Percentiles rank a stretch among this genome's conserved stretches.
These are phyloP conservation scores for Lipomyces starkeyi DNA, from an alignment of 805 yeast species.

Conservation along the genomic window DNA sequence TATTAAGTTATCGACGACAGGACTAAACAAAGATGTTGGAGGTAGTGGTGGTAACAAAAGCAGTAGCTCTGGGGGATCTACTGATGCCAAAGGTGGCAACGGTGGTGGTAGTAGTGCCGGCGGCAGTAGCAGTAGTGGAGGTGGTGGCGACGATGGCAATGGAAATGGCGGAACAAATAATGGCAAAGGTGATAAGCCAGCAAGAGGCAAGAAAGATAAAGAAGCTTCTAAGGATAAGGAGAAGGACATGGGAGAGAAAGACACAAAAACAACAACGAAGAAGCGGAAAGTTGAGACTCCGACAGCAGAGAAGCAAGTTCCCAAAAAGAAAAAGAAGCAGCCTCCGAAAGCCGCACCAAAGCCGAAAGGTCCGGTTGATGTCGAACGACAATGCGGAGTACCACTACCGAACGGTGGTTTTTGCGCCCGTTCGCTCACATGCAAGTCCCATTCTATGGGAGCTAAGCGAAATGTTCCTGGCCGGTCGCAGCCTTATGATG, in stretches of 20 bases:
- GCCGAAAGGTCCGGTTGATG: conserved; percentile 70
- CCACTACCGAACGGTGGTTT: conserved; percentile 91
- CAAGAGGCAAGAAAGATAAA: conserved; percentile 19
- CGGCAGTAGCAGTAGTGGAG: conserved; percentile 19
- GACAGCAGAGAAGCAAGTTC: conserved; percentile 30
- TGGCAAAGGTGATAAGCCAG: conserved; percentile 14
- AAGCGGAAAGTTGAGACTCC: conserved; percentile 32
- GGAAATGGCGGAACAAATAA: conserved; percentile 11
- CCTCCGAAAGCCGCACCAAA: conserved; percentile 43
- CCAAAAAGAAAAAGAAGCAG: conserved; percentile 36
- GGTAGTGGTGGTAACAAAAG: conserved; percentile 7
- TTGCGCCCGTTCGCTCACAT: conserved; percentile 94
- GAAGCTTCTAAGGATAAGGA: conserved; percentile 12
- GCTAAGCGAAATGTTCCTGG: conserved; percentile 96
- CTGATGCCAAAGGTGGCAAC: neutral
- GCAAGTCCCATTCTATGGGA: conserved; percentile 98
- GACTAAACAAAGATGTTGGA: conserved; percentile 6
- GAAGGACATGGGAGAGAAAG: conserved; percentile 9
- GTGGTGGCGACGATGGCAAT: conserved; percentile 27
- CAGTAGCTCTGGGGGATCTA: conserved; percentile 29
- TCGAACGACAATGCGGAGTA: conserved; percentile 95
- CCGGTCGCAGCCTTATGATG: conserved; percentile 90
- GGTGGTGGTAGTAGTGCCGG: conserved; percentile 14
- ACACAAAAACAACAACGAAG: conserved; percentile 16
- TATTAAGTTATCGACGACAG: conserved; percentile 16